phyloP scores from a whole-genome alignment of 2,329 filamentous ascomycete species.

The Colletotrichum gigasporum region DNA sequence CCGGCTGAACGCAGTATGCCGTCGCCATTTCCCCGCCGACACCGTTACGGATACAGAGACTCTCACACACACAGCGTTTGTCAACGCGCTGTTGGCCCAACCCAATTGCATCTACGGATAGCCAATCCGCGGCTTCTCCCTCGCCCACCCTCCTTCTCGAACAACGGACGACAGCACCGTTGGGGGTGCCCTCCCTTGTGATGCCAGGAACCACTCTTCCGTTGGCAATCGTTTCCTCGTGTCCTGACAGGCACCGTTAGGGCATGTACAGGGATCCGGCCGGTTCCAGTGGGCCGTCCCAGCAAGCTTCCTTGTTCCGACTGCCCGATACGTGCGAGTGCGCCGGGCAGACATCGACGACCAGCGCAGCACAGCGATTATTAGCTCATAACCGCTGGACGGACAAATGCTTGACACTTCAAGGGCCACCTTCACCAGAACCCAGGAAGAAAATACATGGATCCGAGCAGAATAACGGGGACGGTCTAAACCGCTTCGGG shows the following conservation, averaged over 20 bases:
- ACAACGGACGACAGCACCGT: slow-evolving; percentile 21
- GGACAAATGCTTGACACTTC: slow-evolving; percentile 5
- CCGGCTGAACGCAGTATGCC: no score
- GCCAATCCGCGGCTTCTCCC: slow-evolving; percentile 20
- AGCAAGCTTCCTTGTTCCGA: slow-evolving; percentile 16
- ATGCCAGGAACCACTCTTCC: slow-evolving; percentile 26
- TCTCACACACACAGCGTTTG: not conserved
- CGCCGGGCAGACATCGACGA: slow-evolving; percentile 12
- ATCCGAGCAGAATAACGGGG: not conserved
- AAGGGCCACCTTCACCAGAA: not conserved
- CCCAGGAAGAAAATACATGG: not conserved
- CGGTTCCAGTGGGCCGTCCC: slow-evolving; percentile 23
- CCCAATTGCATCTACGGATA: not conserved
- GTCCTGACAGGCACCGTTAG: slow-evolving; percentile 7
- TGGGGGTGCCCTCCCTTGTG: slow-evolving; percentile 9
- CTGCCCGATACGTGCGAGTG: slow-evolving; percentile 11
- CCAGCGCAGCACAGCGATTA: slow-evolving; percentile 13
- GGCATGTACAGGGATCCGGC: slow-evolving; percentile 18
- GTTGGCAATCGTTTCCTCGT: slow-evolving; percentile 26
- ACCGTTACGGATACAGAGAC: not conserved
- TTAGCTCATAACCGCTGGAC: slow-evolving; percentile 11
- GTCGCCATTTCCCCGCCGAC: not conserved
- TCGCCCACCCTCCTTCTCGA: slow-evolving; percentile 10
- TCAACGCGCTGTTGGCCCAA: not conserved
- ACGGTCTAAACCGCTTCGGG: slow-evolving; percentile 2